Evolutionary conservation across 164 flowering plant genomes (phyloP).

Genomic region (Magnolia changhungtana): DNA sequence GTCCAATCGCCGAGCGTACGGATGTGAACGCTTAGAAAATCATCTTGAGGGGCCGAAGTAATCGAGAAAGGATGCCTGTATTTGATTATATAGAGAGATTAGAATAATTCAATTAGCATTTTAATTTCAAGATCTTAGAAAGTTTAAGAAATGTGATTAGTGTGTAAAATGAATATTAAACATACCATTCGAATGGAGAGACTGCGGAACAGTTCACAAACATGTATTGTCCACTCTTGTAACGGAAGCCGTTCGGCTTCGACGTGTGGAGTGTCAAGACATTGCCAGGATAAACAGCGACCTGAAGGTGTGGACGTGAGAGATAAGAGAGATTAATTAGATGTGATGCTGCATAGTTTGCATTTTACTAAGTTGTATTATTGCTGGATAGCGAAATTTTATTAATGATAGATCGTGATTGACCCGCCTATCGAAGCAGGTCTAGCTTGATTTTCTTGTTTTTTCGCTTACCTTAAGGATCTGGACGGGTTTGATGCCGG

Average conservation of each 20-base stretch:
- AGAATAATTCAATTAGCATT: neutral
- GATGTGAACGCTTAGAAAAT: conserved; percentile 37
- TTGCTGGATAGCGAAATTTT: too few species aligned
- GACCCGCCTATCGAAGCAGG: neutral
- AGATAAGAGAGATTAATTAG: neutral
- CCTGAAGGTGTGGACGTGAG: conserved; percentile 20
- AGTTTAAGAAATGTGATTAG: neutral
- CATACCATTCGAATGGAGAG: conserved; percentile 54
- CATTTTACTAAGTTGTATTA: neutral
- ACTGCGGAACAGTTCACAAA: conserved; percentile 53
- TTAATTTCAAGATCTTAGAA: neutral
- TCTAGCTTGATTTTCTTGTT: neutral
- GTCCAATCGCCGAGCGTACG: conserved; percentile 44
- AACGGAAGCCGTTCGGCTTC: conserved; percentile 48
- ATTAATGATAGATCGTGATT: too few species aligned
- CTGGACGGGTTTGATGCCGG: conserved; percentile 43
- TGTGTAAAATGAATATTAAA: neutral
- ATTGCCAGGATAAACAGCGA: conserved; percentile 49
- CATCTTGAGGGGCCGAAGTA: conserved; percentile 38
- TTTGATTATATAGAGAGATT: neutral
- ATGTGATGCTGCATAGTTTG: neutral
- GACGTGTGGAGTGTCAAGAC: conserved; percentile 48
- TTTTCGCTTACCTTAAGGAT: conserved; percentile 34
- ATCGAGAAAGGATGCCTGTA: conserved; percentile 43
- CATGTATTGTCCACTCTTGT: conserved; percentile 58